Evolutionary conservation across 169 alveolate genomes (phyloP).

Genomic region (Eimeria necatrix): DNA sequence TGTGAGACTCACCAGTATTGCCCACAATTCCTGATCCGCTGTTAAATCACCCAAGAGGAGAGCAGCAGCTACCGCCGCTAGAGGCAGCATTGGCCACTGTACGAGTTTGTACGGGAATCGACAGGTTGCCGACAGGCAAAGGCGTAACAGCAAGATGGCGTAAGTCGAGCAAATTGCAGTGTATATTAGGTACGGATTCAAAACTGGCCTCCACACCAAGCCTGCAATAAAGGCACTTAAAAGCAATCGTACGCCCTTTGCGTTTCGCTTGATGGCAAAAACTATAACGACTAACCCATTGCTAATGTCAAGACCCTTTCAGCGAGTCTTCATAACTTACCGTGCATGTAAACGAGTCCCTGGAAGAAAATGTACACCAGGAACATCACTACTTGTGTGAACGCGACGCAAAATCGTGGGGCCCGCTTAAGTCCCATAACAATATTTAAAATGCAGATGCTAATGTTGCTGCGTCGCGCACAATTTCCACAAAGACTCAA

Average conservation of each 20-base stretch:
- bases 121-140: conserved; percentile 81
- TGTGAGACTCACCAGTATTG: neutral
- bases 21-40: conserved; percentile 55
- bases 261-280: neutral
- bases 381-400: conserved; percentile 51
- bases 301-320: neutral
- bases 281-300: neutral
- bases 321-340: neutral
- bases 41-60: conserved; percentile 24
- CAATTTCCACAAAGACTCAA: neutral
- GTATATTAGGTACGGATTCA: conserved; percentile 71
- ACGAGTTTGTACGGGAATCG: conserved; percentile 66
- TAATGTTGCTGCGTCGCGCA: conserved; percentile 36
- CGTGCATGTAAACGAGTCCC: conserved; percentile 66
- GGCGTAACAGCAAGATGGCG: conserved; percentile 74
- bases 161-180: conserved; percentile 66
- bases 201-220: conserved; percentile 71
- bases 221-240: neutral
- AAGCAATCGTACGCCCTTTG: neutral
- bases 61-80: conserved; percentile 67
- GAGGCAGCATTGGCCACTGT: conserved; percentile 69
- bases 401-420: conserved; percentile 41
- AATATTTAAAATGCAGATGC: conserved; percentile 60
- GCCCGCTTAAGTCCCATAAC: conserved; percentile 71
- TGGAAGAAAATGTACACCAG: conserved; percentile 68